Evolutionary conservation across 192 early-diverging fungal genomes (phyloP).

Genomic region (Jimgerdemannia lactiflua): DNA sequence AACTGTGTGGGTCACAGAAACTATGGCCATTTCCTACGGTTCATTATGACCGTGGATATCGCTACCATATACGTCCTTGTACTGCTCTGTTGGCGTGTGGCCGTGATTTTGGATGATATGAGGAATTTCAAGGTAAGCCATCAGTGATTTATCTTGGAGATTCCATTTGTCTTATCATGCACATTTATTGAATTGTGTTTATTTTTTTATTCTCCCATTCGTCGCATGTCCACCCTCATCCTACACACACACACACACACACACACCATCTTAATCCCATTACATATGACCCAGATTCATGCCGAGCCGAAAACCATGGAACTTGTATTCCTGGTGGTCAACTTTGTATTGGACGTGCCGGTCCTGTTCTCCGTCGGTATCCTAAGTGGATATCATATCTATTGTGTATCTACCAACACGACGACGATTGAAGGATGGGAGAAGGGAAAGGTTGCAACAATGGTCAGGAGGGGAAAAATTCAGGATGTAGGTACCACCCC

Average conservation of each 20-base stretch:
- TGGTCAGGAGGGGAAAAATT: conserved; percentile 61
- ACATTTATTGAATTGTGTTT: no score
- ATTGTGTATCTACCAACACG: conserved; percentile 64
- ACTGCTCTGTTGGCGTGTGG: conserved; percentile 53
- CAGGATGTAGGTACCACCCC: conserved; percentile 32
- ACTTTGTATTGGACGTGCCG: conserved; percentile 65
- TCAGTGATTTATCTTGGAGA: not conserved
- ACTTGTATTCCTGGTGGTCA: conserved; percentile 70
- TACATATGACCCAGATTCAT: conserved; percentile 16
- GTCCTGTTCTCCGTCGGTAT: conserved; percentile 70
- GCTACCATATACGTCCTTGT: conserved; percentile 51
- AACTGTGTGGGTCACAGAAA: conserved; percentile 83
- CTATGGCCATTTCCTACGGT: conserved; percentile 77
- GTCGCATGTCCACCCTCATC: not conserved
- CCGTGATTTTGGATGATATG: conserved; percentile 32
- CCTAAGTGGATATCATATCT: conserved; percentile 69
- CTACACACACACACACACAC: not conserved
- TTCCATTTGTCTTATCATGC: not conserved
- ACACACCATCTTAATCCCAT: not conserved
- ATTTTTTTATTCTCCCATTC: not conserved
- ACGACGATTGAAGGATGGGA: conserved; percentile 87
- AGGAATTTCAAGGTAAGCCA: not conserved
- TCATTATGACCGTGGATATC: conserved; percentile 70
- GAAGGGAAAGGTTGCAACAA: conserved; percentile 61
- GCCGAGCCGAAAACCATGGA: conserved; percentile 40